phyloP scores from a whole-genome alignment of 257 asterid species.

The Dorcoceras hygrometricum region DNA sequence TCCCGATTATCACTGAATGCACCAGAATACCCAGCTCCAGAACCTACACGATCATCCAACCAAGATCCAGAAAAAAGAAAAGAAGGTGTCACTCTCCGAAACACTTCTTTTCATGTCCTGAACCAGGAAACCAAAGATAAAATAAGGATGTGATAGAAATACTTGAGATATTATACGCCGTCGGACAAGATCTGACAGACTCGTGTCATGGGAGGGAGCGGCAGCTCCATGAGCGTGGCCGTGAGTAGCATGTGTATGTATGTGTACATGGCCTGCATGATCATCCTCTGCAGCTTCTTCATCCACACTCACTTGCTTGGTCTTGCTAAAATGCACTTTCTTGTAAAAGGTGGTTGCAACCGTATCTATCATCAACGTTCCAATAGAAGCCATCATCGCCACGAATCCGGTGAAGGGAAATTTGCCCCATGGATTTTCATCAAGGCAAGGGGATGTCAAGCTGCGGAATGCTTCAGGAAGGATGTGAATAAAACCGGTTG shows the following conservation, averaged over 20 bases:
- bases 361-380: conserved; percentile 42
- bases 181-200: conserved; percentile 37
- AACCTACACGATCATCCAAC: conserved; percentile 34
- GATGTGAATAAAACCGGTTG: conserved; percentile 48
- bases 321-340: conserved; percentile 23
- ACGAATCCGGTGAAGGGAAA: conserved; percentile 49
- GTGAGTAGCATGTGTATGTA: conserved; percentile 32
- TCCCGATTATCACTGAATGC: conserved; percentile 59
- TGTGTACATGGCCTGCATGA: conserved; percentile 26
- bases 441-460: conserved; percentile 40
- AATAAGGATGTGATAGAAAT: conserved; percentile 14
- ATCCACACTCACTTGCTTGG: conserved; percentile 24
- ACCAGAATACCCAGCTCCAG: conserved; percentile 61
- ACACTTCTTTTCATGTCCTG: neutral
- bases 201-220: conserved; percentile 12
- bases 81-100: neutral
- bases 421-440: conserved; percentile 36
- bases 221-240: conserved; percentile 33
- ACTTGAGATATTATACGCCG: conserved; percentile 58
- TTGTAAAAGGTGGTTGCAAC: conserved; percentile 37
- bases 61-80: conserved; percentile 27
- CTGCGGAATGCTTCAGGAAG: conserved; percentile 47
- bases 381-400: conserved; percentile 42
- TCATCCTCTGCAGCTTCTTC: conserved; percentile 27
- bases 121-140: conserved; percentile 37